Conservation (phyloP, 805 yeast genomes). For the Hyphopichia homilentoma region DNA sequence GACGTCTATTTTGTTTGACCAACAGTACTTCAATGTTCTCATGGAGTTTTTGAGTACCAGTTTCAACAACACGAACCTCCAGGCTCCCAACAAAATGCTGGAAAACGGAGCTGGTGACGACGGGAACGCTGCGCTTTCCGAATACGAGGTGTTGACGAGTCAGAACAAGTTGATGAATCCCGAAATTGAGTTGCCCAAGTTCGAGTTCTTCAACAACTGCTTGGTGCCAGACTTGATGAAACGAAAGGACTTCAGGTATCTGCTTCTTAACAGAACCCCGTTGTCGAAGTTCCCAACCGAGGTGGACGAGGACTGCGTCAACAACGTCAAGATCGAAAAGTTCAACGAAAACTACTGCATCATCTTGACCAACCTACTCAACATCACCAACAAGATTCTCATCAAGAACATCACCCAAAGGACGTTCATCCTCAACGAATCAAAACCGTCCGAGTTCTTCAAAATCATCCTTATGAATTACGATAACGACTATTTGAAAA, state of each 20-base stretch:
- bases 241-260: slow-evolving; percentile 14
- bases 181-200: slow-evolving; percentile 23
- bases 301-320: slow-evolving; percentile 23
- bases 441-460: slow-evolving; percentile 59
- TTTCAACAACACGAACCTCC: slow-evolving; percentile 33
- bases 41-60: slow-evolving; percentile 32
- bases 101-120: slow-evolving; percentile 5
- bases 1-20: slow-evolving; percentile 68
- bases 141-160: slow-evolving; percentile 30
- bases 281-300: slow-evolving; percentile 23
- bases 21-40: slow-evolving; percentile 44
- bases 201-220: slow-evolving; percentile 38
- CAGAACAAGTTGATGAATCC: slow-evolving; percentile 42
- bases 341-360: slow-evolving; percentile 44
- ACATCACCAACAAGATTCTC: slow-evolving; percentile 53
- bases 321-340: slow-evolving; percentile 21
- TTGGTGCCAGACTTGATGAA: slow-evolving; percentile 7
- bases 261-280: slow-evolving; percentile 28
- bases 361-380: slow-evolving; percentile 49
- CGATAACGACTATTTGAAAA: slow-evolving; percentile 54
- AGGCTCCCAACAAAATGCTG: slow-evolving; percentile 12
- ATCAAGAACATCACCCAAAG: slow-evolving; percentile 68
- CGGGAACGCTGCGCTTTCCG: slow-evolving; percentile 9
- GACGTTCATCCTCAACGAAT: slow-evolving; percentile 57
- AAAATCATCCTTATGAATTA: slow-evolving; percentile 57